A percentile compares a stretch with the other conserved stretches of the same genome.
phyloP scores from a whole-genome alignment of 2,329 filamentous ascomycete genomes.

The Gnomoniopsis smithogilvyi region DNA sequence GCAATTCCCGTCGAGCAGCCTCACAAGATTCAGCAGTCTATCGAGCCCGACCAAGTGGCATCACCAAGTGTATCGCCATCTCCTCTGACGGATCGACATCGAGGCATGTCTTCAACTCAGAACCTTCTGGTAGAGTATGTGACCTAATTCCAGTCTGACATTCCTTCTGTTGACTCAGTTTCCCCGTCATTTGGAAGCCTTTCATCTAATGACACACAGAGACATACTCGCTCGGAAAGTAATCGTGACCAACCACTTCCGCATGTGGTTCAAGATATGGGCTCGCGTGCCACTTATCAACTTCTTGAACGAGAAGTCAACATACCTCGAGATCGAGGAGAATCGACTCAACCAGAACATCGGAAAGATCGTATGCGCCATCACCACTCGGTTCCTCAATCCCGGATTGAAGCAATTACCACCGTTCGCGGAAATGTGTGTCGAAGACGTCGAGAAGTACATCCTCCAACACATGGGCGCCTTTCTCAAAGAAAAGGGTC shows the following conservation, averaged over 20 bases:
- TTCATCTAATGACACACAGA: constrained; percentile 15
- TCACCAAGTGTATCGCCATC: constrained; percentile 4
- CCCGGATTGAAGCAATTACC: constrained; percentile 30
- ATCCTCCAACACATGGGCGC: constrained; percentile 38
- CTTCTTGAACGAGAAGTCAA: constrained; percentile 34
- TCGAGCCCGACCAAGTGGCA: not conserved
- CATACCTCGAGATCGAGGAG: constrained; percentile 34
- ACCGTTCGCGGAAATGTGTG: constrained; percentile 33
- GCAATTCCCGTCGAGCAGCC: not conserved
- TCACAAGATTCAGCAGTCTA: not conserved
- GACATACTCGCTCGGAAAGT: constrained; percentile 32
- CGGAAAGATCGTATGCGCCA: constrained; percentile 36
- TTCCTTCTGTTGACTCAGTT: not conserved
- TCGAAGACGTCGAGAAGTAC: constrained; percentile 36
- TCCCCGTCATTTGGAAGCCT: not conserved
- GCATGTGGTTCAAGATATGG: constrained; percentile 36
- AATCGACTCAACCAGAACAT: constrained; percentile 32
- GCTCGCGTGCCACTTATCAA: constrained; percentile 37
- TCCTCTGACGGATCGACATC: not conserved
- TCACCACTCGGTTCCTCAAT: constrained; percentile 34
- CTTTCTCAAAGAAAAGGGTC: constrained; percentile 28
- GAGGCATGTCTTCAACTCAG: not conserved
- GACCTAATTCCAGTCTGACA: not conserved
- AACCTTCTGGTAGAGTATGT: constrained; percentile 11
- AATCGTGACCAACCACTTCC: constrained; percentile 33